A percentile compares a stretch with the other conserved stretches of the same genome.
phyloP scores from a whole-genome alignment of 1,139 yeast species.

The Candida sojae region DNA sequence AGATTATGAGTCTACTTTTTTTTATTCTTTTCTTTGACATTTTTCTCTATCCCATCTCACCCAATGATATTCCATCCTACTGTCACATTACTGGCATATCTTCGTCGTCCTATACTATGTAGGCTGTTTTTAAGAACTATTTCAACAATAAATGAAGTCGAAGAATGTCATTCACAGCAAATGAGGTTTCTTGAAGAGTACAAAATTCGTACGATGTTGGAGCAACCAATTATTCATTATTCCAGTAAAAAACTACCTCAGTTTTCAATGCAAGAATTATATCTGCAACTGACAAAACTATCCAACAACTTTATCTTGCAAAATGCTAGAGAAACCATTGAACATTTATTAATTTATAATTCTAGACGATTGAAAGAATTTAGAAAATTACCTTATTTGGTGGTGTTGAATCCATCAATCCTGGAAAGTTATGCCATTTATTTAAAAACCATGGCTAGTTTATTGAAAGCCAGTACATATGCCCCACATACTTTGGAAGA shows the following conservation, averaged over 20 bases:
- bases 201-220: slow-evolving; percentile 51
- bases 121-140: neutral
- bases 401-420: slow-evolving; percentile 84
- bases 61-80: neutral
- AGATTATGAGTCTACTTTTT: no score
- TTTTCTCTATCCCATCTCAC: neutral
- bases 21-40: neutral
- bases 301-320: slow-evolving; percentile 34
- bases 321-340: slow-evolving; percentile 46
- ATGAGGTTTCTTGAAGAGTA: slow-evolving; percentile 44
- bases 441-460: slow-evolving; percentile 65
- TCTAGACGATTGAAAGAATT: slow-evolving; percentile 68
- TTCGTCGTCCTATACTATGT: neutral
- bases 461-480: slow-evolving; percentile 46
- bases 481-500: slow-evolving; percentile 52
- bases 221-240: slow-evolving; percentile 51
- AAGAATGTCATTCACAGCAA: slow-evolving; percentile 23
- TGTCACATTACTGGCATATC: neutral
- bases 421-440: slow-evolving; percentile 79
- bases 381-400: slow-evolving; percentile 76
- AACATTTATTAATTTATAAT: slow-evolving; percentile 43
- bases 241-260: slow-evolving; percentile 49
- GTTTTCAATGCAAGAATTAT: slow-evolving; percentile 48
- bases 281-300: slow-evolving; percentile 41
- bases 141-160: slow-evolving; percentile 2